Evolutionary conservation across 1,284 basidiomycete species (phyloP).

Genomic region (Coniferiporia sulphurascens): DNA sequence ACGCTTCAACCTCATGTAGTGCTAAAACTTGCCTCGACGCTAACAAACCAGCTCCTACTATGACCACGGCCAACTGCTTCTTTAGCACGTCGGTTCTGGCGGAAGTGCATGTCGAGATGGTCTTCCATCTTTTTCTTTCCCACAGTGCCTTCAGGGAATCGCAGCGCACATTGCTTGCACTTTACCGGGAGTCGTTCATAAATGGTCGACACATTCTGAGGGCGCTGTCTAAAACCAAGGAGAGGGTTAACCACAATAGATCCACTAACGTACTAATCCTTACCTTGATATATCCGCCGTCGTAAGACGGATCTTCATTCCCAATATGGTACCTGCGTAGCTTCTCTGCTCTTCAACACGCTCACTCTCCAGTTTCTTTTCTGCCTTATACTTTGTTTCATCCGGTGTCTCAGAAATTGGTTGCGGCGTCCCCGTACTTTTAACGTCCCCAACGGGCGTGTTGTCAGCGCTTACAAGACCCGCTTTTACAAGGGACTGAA

Average conservation of each 20-base stretch:
- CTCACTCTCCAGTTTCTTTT: conserved; percentile 32
- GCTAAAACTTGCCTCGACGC: conserved; percentile 62
- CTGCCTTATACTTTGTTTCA: conserved; percentile 32
- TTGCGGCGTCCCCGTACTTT: conserved; percentile 18
- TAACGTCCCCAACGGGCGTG: conserved; percentile 45
- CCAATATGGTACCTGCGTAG: conserved; percentile 71
- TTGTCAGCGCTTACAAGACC: conserved; percentile 56
- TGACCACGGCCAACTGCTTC: conserved; percentile 79
- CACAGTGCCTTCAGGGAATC: conserved; percentile 68
- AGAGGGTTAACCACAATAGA: not conserved
- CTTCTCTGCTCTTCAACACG: conserved; percentile 47
- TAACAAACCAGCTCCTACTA: conserved; percentile 87
- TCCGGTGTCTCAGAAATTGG: conserved; percentile 39
- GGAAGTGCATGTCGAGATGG: conserved; percentile 97
- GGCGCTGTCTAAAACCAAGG: conserved; percentile 47
- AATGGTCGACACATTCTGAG: conserved; percentile 59
- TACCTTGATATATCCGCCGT: conserved; percentile 73
- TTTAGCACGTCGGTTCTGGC: conserved; percentile 86
- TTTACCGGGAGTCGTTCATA: conserved; percentile 74
- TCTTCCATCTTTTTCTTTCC: conserved; percentile 81
- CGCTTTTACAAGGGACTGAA: conserved; percentile 65
- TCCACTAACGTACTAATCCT: conserved; percentile 22
- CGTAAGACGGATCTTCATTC: conserved; percentile 64
- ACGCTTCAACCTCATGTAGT: not conserved
- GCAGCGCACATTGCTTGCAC: conserved; percentile 92